Evolutionary conservation across 257 asterid genomes (phyloP).

Genomic region (Plectranthus barbatus): DNA sequence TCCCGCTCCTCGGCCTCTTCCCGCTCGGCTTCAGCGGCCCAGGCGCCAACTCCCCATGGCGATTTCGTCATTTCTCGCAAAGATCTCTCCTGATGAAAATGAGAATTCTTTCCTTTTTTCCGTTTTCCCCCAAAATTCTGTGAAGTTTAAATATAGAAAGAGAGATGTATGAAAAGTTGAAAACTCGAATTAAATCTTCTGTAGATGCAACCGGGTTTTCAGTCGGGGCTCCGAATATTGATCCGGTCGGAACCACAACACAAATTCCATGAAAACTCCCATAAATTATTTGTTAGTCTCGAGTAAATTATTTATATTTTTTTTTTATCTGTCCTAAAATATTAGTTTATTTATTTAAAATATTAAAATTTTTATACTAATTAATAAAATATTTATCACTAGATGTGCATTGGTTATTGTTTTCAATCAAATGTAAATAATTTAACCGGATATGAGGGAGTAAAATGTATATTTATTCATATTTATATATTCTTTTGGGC

Average conservation of each 20-base stretch:
- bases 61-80: constrained; percentile 64
- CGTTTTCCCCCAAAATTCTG: constrained; percentile 5
- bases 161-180: neutral
- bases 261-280: neutral
- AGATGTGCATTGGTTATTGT: too few relatives aligned
- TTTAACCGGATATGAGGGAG: too few relatives aligned
- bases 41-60: constrained; percentile 90
- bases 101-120: neutral
- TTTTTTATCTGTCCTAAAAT: too few relatives aligned
- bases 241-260: constrained; percentile 13
- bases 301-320: too few relatives aligned
- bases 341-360: too few relatives aligned
- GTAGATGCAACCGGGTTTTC: neutral
- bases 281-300: neutral
- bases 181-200: neutral
- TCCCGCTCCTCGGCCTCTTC: constrained; percentile 79
- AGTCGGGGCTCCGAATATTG: constrained; percentile 24
- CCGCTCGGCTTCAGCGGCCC: constrained; percentile 96
- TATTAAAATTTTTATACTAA: too few relatives aligned
- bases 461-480: too few relatives aligned
- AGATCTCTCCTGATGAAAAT: constrained; percentile 10
- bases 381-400: too few relatives aligned
- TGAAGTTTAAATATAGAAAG: constrained; percentile 9
- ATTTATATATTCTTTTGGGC: neutral
- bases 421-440: too few relatives aligned